Base-by-base conservation (phyloP, 176 grass and related monocot genomes). In the Musa itinerans region DNA sequence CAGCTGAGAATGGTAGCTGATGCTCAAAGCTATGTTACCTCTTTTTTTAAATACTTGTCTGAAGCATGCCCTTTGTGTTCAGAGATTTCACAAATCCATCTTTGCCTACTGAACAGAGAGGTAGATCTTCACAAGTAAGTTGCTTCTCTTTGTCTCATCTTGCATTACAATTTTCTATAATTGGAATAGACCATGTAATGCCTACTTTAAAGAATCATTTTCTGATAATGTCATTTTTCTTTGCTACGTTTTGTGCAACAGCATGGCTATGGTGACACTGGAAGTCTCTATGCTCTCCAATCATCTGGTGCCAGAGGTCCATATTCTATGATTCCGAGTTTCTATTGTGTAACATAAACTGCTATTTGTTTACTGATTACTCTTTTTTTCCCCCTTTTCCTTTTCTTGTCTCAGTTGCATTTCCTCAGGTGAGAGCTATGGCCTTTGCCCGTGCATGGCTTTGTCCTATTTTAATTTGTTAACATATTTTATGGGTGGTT, bases 81-180 rank as follows among this genome's bases (percentile, higher is more conserved):
- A 99, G 91, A 86, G 95, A 99, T 87, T 99, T 94, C 81, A 99
- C 91, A 63, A 99, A 99, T 81, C 91, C 91, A 54, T 87, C 89
- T 59, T 85, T 99, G 78, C 95, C 95, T 68, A 87, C 89, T 27
- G 95, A 94, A 90, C 86, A 99, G 71, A 83, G 88, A 75, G 73
- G 81, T 63, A 99, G 86, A 70, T 56, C 81, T 22, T 83, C 90
- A 78, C 91, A 94, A 84, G 95, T 99, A 19, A 72, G 29, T 68
- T 69, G 17, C 50, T 84, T 11, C 79, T 79, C 59, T 43, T 21
- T 70, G 23, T 68, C 58, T 50, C 59, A 1, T 43, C 50, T 34
- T 63, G 9, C n/a, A 61, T 76, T 73, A 16, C 50, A 19, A 52
- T 17, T 43, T 66, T 20, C n/a, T 14, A 67, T 53, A 16, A 15